Evolutionary conservation across 1,284 basidiomycete genomes (phyloP).

Genomic region (Mycena sp.): DNA sequence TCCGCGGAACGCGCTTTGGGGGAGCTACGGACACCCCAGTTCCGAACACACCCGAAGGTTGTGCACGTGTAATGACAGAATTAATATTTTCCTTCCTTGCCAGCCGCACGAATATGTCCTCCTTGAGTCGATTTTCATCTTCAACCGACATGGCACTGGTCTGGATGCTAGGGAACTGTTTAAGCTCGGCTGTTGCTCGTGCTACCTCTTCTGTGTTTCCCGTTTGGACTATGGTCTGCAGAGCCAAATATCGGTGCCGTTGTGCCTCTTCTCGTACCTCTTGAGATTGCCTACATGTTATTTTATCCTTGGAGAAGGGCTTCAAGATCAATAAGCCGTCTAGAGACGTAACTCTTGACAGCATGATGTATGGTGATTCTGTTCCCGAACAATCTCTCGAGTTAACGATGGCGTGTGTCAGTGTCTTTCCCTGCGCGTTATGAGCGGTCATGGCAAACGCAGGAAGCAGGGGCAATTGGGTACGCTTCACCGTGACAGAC

Average conservation of each 20-base stretch:
- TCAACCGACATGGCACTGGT: no score
- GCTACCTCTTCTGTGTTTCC: not conserved
- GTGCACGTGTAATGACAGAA: no score
- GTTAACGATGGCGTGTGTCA: not conserved
- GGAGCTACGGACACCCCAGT: no score
- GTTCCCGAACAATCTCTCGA: not conserved
- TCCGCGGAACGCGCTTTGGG: no score
- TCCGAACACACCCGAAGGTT: no score
- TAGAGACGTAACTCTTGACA: conserved; percentile 3
- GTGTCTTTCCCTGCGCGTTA: conserved; percentile 14
- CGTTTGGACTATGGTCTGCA: not conserved
- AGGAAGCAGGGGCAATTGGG: conserved; percentile 4
- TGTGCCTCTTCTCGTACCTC: not conserved
- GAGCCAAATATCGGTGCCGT: not conserved
- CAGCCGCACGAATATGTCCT: no score
- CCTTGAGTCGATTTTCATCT: no score
- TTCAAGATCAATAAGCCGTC: conserved; percentile 4
- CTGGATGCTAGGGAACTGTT: no score
- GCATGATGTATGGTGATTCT: conserved; percentile 14
- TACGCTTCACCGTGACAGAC: not conserved
- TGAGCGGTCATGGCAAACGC: conserved; percentile 19
- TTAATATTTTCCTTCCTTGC: no score
- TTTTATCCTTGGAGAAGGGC: not conserved
- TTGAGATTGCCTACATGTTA: not conserved
- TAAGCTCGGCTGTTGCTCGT: not conserved